Percentiles rank a stretch among this genome's conserved stretches.
Conservation (phyloP, 768 basidiomycete genomes). For the Zangia roseola region DNA sequence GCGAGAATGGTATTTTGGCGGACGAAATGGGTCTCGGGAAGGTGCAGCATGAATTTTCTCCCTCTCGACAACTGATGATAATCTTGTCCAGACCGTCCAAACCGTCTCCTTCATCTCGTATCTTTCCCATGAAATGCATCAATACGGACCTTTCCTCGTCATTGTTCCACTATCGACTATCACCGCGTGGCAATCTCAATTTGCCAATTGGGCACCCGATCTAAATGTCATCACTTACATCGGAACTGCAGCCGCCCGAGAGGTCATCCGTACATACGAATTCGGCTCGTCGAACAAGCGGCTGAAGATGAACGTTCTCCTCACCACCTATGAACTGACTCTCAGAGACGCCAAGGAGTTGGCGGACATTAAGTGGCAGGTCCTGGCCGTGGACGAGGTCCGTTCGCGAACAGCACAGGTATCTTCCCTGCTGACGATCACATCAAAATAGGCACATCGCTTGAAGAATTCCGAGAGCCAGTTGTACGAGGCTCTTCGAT, state of each 20-base stretch:
- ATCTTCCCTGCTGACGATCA: conserved; percentile 15
- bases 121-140: conserved; percentile 87
- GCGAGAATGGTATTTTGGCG: conserved; percentile 94
- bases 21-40: conserved; percentile 99
- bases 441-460: conserved; percentile 74
- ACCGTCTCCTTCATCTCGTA: conserved; percentile 94
- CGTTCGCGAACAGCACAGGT: conserved; percentile 15
- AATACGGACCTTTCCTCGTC: conserved; percentile 96
- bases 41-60: conserved; percentile 36
- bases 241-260: conserved; percentile 82
- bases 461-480: conserved; percentile 98
- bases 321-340: conserved; percentile 96
- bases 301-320: conserved; percentile 93
- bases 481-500: conserved; percentile 88
- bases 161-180: conserved; percentile 98
- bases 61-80: conserved; percentile 10
- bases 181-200: conserved; percentile 97
- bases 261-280: conserved; percentile 89
- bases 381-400: conserved; percentile 93
- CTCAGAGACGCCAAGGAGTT: conserved; percentile 88
- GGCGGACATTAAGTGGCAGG: conserved; percentile 95
- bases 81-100: conserved; percentile 73
- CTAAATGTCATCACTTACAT: conserved; percentile 97
- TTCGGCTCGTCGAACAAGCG: conserved; percentile 88
- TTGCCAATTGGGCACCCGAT: conserved; percentile 92